Percentiles rank a stretch among this genome's conserved stretches.
phyloP scores from a whole-genome alignment of 306 rosid genomes.

The Hippophae rhamnoides region DNA sequence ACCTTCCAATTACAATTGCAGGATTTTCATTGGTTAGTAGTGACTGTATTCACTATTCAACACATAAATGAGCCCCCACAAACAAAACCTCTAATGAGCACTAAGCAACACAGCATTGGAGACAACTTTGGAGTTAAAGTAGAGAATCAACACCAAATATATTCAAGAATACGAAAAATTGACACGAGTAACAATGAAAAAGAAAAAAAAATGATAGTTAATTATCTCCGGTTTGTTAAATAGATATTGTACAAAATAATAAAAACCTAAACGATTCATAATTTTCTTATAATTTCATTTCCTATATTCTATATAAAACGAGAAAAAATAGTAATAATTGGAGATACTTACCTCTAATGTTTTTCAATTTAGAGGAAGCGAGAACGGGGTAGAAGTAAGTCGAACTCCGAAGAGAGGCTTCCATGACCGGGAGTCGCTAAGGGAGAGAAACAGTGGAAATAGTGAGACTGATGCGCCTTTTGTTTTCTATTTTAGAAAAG shows the following conservation, averaged over 20 bases:
- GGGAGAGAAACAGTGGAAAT: background rate
- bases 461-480: background rate
- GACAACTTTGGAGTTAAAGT: too few relatives aligned
- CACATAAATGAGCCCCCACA: too few relatives aligned
- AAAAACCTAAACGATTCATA: background rate
- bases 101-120: too few relatives aligned
- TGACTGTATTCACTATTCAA: too few relatives aligned
- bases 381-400: conserved; percentile 25
- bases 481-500: background rate
- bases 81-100: too few relatives aligned
- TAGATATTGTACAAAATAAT: background rate
- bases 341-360: conserved; percentile 40
- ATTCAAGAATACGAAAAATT: too few relatives aligned
- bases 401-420: conserved; percentile 46
- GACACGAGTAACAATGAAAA: too few relatives aligned
- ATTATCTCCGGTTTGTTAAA: background rate
- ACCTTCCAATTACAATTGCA: background rate
- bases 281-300: background rate
- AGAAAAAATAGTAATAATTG: background rate
- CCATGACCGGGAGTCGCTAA: conserved; percentile 48
- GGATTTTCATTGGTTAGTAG: too few relatives aligned
- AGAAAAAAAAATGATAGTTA: too few relatives aligned
- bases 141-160: too few relatives aligned
- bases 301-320: background rate
- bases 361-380: conserved; percentile 16